Evolutionary conservation across 2,329 filamentous ascomycete species (phyloP).

Genomic region (Hirsutella minnesotensis): DNA sequence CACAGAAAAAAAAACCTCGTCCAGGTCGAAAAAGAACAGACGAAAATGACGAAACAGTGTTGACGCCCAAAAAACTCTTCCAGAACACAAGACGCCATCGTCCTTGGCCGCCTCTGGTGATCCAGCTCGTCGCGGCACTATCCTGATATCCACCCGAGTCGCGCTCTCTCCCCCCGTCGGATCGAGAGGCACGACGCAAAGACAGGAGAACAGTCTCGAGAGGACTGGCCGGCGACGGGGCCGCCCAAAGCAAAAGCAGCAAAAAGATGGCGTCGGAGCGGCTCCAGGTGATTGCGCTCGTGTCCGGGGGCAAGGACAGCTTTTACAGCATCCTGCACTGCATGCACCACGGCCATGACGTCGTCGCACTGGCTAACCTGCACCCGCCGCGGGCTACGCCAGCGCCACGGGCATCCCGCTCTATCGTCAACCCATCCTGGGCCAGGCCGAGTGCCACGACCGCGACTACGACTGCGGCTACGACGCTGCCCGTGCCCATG

Average conservation of each 20-base stretch:
- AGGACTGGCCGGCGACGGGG: no score
- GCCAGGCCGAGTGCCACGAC: slow-evolving; percentile 56
- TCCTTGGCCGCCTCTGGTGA: no score
- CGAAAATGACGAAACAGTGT: no score
- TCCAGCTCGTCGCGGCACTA: no score
- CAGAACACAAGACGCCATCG: no score
- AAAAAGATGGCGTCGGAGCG: slow-evolving; percentile 16
- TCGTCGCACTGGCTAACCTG: slow-evolving; percentile 84
- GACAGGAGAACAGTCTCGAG: no score
- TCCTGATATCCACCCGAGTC: no score
- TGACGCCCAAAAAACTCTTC: no score
- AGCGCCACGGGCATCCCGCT: slow-evolving; percentile 69
- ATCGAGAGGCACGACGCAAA: no score
- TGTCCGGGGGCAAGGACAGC: slow-evolving; percentile 96
- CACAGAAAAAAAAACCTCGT: neutral
- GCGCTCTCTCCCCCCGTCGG: no score
- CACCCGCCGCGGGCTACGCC: slow-evolving; percentile 53
- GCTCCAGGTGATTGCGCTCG: slow-evolving; percentile 75
- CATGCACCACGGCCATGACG: slow-evolving; percentile 67
- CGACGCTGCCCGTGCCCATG: slow-evolving; percentile 54
- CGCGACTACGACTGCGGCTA: slow-evolving; percentile 65
- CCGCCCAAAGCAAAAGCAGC: no score
- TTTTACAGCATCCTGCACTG: slow-evolving; percentile 90
- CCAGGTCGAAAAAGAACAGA: no score
- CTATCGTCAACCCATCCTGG: slow-evolving; percentile 67